A percentile compares a stretch with the other conserved stretches of the same genome.
phyloP scores from a whole-genome alignment of 768 basidiomycete species.

The Strobilomyces echinocephalus region DNA sequence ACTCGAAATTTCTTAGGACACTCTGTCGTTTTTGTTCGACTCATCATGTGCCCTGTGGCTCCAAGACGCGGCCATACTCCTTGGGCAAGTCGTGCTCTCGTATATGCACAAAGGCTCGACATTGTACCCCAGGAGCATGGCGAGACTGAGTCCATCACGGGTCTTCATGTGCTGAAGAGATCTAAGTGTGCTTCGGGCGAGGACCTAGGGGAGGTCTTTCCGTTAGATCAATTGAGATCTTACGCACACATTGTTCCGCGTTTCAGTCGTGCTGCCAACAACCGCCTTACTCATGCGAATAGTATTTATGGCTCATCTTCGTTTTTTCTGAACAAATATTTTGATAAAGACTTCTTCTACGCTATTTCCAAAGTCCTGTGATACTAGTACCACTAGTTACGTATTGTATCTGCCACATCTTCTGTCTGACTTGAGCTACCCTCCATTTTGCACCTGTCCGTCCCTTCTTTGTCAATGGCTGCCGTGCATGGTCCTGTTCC shows the following conservation, averaged over 20 bases:
- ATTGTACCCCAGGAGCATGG: neutral
- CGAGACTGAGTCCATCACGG: neutral
- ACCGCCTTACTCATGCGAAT: neutral
- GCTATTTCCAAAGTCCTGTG: neutral
- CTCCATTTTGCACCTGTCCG: no score
- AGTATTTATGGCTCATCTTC: neutral
- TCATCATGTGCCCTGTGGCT: neutral
- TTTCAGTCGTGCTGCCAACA: neutral
- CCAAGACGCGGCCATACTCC: neutral
- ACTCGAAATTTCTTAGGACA: neutral
- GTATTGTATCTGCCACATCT: no score
- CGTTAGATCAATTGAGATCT: neutral
- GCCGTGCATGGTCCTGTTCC: no score
- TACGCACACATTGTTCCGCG: neutral
- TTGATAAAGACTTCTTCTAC: conserved; percentile 2
- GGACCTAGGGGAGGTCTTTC: neutral
- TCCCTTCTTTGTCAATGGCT: no score
- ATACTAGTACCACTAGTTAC: no score
- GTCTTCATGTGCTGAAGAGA: neutral
- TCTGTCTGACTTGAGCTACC: no score
- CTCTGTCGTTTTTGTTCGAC: neutral
- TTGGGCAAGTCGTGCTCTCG: neutral
- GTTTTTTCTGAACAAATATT: neutral
- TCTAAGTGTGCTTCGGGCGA: neutral
- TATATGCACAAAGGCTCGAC: neutral